These are phyloP conservation scores for Amanita polypyramis DNA, from an alignment of 768 basidiomycete genomes.

Conservation along the genomic window DNA sequence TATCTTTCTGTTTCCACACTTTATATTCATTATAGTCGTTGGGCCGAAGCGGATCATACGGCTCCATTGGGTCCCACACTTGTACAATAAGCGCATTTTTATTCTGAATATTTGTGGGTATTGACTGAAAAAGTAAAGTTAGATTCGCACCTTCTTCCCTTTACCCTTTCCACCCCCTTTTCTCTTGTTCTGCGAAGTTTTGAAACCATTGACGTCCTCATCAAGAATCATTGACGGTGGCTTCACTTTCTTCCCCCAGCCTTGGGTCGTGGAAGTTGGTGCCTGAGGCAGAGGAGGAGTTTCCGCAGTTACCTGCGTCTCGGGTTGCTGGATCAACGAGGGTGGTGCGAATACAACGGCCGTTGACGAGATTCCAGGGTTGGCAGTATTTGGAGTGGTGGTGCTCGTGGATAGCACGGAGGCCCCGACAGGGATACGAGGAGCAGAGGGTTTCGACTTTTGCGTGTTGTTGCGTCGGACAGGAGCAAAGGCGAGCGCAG, in stretches of 20 bases:
- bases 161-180: conserved; percentile 43
- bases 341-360: conserved; percentile 70
- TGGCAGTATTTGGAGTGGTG: conserved; percentile 12
- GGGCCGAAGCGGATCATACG: conserved; percentile 73
- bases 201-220: conserved; percentile 83
- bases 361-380: conserved; percentile 32
- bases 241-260: conserved; percentile 85
- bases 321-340: conserved; percentile 34
- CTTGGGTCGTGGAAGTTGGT: conserved; percentile 32
- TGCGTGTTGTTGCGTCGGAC: conserved; percentile 48
- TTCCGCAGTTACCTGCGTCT: conserved; percentile 15
- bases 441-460: conserved; percentile 46
- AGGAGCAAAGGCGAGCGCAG: conserved; percentile 82
- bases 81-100: conserved; percentile 41
- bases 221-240: conserved; percentile 87
- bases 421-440: conserved; percentile 54
- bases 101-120: conserved; percentile 30
- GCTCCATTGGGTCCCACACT: conserved; percentile 72
- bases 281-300: conserved; percentile 4
- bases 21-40: conserved; percentile 90
- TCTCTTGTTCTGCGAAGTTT: conserved; percentile 43
- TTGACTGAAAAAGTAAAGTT: background rate
- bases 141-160: conserved; percentile 47
- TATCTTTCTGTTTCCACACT: conserved; percentile 64
- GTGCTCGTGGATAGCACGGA: conserved; percentile 35